A percentile compares a stretch with the other conserved stretches of the same genome.
These are phyloP conservation scores for Albifimbria verrucaria DNA, from an alignment of 2,329 filamentous ascomycete genomes.

Conservation along the genomic window DNA sequence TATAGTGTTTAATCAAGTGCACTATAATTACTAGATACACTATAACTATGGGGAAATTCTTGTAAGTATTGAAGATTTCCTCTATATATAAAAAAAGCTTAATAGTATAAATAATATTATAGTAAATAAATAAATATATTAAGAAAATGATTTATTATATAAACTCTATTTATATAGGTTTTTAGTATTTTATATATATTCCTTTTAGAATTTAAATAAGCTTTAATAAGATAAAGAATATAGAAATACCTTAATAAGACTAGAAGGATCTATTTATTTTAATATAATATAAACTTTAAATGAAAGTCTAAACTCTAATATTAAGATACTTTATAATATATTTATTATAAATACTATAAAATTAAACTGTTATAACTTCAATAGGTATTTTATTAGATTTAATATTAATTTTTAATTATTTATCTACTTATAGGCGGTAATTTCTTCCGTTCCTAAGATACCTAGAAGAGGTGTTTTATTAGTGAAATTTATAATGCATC, in stretches of 20 bases:
- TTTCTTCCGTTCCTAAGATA: too few relatives aligned
- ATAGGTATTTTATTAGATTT: background rate
- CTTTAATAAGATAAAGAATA: too few relatives aligned
- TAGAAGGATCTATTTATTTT: background rate
- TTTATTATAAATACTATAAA: background rate
- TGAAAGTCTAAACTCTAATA: background rate
- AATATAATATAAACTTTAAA: background rate
- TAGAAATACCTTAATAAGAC: background rate
- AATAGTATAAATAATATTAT: background rate
- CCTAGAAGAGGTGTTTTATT: background rate
- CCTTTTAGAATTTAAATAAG: too few relatives aligned
- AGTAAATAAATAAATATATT: background rate
- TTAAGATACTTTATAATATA: constrained; percentile 1
- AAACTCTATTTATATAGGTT: background rate
- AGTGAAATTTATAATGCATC: background rate
- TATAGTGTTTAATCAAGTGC: background rate
- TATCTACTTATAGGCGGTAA: background rate
- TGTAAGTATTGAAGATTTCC: background rate
- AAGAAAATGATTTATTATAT: background rate
- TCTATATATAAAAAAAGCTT: background rate
- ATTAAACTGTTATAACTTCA: background rate
- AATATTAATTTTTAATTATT: background rate
- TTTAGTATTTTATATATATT: too few relatives aligned
- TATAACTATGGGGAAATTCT: background rate
- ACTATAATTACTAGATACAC: constrained; percentile 2